Evolutionary conservation across 2,329 filamentous ascomycete species (phyloP).

Genomic region (Canariomyces notabilis): DNA sequence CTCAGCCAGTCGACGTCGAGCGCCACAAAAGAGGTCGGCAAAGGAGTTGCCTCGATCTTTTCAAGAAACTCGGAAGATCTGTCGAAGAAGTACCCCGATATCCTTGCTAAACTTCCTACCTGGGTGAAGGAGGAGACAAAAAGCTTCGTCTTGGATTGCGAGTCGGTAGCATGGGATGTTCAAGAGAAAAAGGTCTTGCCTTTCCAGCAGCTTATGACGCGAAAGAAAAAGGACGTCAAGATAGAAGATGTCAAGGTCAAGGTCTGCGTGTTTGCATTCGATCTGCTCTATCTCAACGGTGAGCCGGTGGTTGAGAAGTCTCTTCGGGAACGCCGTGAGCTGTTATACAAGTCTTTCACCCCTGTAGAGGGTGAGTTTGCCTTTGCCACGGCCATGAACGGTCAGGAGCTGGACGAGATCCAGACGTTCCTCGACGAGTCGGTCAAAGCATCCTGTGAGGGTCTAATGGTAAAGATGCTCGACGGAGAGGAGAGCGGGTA

Average conservation of each 20-base stretch:
- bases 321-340: constrained; percentile 74
- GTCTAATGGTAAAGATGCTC: constrained; percentile 99
- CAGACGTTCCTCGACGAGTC: constrained; percentile 89
- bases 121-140: constrained; percentile 90
- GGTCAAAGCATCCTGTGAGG: constrained; percentile 93
- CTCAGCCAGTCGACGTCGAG: constrained; percentile 57
- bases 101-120: constrained; percentile 76
- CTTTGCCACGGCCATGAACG: constrained; percentile 82
- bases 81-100: constrained; percentile 96
- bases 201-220: constrained; percentile 97
- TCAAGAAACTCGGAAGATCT: constrained; percentile 96
- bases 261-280: constrained; percentile 95
- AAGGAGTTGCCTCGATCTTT: constrained; percentile 87
- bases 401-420: constrained; percentile 87
- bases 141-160: constrained; percentile 97
- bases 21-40: constrained; percentile 59
- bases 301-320: constrained; percentile 83
- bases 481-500: constrained; percentile 90
- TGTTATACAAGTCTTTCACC: constrained; percentile 67
- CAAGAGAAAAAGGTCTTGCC: constrained; percentile 90
- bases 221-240: constrained; percentile 96
- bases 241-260: constrained; percentile 93
- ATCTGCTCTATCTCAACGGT: constrained; percentile 88
- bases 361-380: constrained; percentile 85
- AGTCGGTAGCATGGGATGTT: constrained; percentile 96